A percentile compares a stretch with the other conserved stretches of the same genome.
These are phyloP conservation scores for Salix koriyanagi DNA, from an alignment of 345 rosid genomes.

Conservation along the genomic window DNA sequence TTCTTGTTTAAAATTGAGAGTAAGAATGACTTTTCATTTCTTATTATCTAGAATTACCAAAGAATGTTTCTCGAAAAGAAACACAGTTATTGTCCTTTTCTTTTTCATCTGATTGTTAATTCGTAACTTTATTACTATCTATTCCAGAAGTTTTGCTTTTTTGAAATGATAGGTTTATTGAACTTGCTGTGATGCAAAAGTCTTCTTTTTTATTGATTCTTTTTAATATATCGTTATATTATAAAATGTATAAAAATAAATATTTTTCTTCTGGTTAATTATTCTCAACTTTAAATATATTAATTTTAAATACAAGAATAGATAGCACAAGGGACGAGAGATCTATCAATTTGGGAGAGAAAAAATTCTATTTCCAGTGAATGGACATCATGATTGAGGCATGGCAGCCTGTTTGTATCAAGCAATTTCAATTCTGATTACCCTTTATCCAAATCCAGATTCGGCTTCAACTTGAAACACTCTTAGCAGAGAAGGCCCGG, in stretches of 20 bases:
- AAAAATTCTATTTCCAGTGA: background rate
- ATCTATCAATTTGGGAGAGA: background rate
- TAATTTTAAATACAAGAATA: no score
- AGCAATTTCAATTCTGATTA: conserved; percentile 1
- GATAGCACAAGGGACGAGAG: background rate
- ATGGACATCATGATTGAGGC: conserved; percentile 1
- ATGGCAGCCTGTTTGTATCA: background rate
- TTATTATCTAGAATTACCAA: background rate
- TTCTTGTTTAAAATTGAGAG: background rate
- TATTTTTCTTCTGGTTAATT: no score
- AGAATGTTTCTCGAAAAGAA: background rate
- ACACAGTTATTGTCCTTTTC: background rate
- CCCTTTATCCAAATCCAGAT: conserved; percentile 11
- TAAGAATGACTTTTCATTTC: background rate
- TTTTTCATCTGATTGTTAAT: background rate
- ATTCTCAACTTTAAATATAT: no score
- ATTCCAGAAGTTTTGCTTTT: no score
- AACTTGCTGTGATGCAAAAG: no score
- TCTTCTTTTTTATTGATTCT: no score
- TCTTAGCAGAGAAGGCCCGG: conserved; percentile 33
- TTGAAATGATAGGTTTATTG: no score
- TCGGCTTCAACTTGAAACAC: conserved; percentile 33
- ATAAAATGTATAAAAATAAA: no score
- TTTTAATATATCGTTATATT: no score
- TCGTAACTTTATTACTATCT: background rate